Percentiles rank a stretch among this genome's conserved stretches.
Evolutionary conservation across 208 protist genomes (phyloP).

Genomic region (Leptomonas seymouri): DNA sequence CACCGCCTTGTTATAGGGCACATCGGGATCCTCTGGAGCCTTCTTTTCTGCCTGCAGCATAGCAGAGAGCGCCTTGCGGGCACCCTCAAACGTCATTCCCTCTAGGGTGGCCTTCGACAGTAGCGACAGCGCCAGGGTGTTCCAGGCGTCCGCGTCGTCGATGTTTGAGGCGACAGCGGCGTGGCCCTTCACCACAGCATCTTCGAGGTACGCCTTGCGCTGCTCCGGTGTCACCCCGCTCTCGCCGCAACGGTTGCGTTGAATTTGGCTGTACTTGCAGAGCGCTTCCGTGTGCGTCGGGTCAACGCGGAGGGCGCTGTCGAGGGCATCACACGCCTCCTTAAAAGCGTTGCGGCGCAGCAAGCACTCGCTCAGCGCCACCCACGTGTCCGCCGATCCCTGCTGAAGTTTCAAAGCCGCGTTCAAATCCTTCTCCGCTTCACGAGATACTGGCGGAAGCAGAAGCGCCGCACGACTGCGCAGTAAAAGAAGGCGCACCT

Average conservation of each 20-base stretch:
- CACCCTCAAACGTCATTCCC: slow-evolving; percentile 49
- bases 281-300: slow-evolving; percentile 54
- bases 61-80: slow-evolving; percentile 49
- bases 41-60: slow-evolving; percentile 66
- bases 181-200: slow-evolving; percentile 63
- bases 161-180: slow-evolving; percentile 56
- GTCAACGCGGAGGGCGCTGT: slow-evolving; percentile 63
- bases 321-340: slow-evolving; percentile 78
- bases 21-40: slow-evolving; percentile 60
- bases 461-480: slow-evolving; percentile 61
- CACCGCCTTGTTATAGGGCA: slow-evolving; percentile 81
- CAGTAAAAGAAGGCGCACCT: slow-evolving; percentile 71
- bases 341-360: slow-evolving; percentile 72
- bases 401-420: slow-evolving; percentile 71
- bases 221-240: slow-evolving; percentile 46
- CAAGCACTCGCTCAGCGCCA: slow-evolving; percentile 78
- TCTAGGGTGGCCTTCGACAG: slow-evolving; percentile 63
- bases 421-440: slow-evolving; percentile 77
- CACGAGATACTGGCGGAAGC: slow-evolving; percentile 70
- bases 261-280: slow-evolving; percentile 82
- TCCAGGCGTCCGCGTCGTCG: slow-evolving; percentile 66
- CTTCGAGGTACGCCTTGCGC: slow-evolving; percentile 45
- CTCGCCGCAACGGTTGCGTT: slow-evolving; percentile 75
- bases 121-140: slow-evolving; percentile 67
- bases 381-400: slow-evolving; percentile 61